Evolutionary conservation across 2,329 filamentous ascomycete genomes (phyloP).

Genomic region (Seiridium unicorne): DNA sequence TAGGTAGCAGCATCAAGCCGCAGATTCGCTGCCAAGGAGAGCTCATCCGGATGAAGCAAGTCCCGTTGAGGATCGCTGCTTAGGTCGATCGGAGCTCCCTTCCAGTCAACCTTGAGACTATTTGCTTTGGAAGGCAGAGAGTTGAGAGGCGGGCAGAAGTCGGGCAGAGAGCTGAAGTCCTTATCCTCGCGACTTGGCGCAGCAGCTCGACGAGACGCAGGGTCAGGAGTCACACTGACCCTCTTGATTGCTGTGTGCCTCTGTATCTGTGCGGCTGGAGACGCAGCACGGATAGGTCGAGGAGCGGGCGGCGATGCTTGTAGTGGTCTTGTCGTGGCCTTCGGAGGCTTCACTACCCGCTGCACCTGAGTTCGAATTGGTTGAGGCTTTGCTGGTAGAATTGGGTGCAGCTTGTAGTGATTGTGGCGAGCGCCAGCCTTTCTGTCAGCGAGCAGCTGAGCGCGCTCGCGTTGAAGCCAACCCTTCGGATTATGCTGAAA

Average conservation of each 20-base stretch:
- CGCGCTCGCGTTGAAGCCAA: conserved; percentile 52
- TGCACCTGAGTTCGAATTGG: conserved; percentile 26
- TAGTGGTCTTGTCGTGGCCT: conserved; percentile 10
- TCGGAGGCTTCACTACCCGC: conserved; percentile 27
- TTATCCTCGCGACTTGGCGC: conserved; percentile 77
- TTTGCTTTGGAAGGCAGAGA: conserved; percentile 67
- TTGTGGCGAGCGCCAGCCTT: conserved; percentile 38
- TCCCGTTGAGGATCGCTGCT: conserved; percentile 66
- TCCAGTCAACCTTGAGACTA: conserved; percentile 83
- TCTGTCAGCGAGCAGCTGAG: conserved; percentile 45
- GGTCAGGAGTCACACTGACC: conserved; percentile 47
- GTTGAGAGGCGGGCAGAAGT: conserved; percentile 69
- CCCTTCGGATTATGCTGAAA: conserved; percentile 40
- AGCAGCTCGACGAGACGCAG: conserved; percentile 45
- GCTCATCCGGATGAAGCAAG: conserved; percentile 76
- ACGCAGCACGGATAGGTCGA: conserved; percentile 27
- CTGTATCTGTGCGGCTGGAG: conserved; percentile 12
- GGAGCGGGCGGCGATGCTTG: conserved; percentile 28
- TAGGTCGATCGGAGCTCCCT: conserved; percentile 76
- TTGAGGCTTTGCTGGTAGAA: conserved; percentile 41
- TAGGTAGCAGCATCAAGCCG: conserved; percentile 86
- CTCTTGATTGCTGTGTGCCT: conserved; percentile 26
- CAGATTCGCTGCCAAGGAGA: conserved; percentile 73
- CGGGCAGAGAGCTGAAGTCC: conserved; percentile 69
- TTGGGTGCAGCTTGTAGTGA: conserved; percentile 32